Percentiles rank a stretch among this genome's conserved stretches.
Evolutionary conservation across 2,329 filamentous ascomycete genomes (phyloP).

Genomic region (Aspergillus fischeri): DNA sequence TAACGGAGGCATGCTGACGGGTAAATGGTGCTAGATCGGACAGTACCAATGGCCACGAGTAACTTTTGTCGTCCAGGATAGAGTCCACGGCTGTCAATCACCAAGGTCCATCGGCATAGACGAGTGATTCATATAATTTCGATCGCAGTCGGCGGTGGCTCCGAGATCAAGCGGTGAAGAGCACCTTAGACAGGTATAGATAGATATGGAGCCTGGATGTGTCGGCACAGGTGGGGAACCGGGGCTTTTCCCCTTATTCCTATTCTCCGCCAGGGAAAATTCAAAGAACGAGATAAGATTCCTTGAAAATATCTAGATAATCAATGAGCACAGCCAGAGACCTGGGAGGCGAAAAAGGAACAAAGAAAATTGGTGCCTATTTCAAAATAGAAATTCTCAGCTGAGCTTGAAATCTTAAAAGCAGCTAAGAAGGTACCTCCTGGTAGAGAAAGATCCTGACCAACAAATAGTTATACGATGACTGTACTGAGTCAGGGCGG

Average conservation of each 20-base stretch:
- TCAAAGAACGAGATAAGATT: not conserved
- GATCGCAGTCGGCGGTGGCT: slow-evolving; percentile 6
- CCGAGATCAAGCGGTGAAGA: slow-evolving; percentile 22
- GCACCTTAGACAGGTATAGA: slow-evolving; percentile 13
- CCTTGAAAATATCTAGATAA: not conserved
- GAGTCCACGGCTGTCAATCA: slow-evolving; percentile 10
- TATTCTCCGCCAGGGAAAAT: slow-evolving; percentile 10
- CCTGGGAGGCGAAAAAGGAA: not conserved
- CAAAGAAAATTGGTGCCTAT: slow-evolving; percentile 3
- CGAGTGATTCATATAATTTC: not conserved
- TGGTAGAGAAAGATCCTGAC: not conserved
- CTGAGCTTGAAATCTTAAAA: not conserved
- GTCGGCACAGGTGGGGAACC: not conserved
- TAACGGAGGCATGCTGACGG: slow-evolving; percentile 25
- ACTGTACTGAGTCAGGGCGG: not conserved
- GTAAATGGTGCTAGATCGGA: not conserved
- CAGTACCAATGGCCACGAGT: not conserved
- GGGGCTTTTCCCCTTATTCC: not conserved
- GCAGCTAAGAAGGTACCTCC: not conserved
- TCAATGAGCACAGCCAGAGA: not conserved
- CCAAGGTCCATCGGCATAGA: slow-evolving; percentile 6
- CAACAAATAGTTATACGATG: not conserved
- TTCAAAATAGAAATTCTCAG: not conserved
- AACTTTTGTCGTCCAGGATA: not conserved
- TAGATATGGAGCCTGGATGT: not conserved